Evolutionary conservation across 441 rosid species (phyloP).

Genomic region (Adansonia grandidieri): DNA sequence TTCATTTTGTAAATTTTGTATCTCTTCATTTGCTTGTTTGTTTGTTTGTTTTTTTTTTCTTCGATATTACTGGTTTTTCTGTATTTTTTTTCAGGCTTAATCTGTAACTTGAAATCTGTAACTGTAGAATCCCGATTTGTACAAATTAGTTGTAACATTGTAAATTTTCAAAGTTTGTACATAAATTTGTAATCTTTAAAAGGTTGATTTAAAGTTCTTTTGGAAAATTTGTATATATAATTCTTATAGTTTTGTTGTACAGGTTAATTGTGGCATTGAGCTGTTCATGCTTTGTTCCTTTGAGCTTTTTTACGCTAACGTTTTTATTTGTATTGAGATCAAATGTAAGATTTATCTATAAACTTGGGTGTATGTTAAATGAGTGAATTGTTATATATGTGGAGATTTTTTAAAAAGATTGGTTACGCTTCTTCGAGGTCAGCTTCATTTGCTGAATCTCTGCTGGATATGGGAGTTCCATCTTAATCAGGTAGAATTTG

Average conservation of each 20-base stretch:
- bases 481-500: conserved; percentile 53
- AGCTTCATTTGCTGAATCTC: conserved; percentile 35
- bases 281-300: conserved; percentile 11
- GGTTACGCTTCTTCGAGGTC: conserved; percentile 25
- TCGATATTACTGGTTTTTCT: not conserved
- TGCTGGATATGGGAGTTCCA: conserved; percentile 36
- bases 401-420: conserved; percentile 33
- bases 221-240: not conserved
- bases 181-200: conserved; percentile 14
- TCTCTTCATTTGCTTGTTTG: not conserved
- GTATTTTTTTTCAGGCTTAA: not conserved
- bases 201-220: not conserved
- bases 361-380: conserved; percentile 16
- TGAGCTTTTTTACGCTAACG: not conserved
- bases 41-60: conserved; percentile 13
- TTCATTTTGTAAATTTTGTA: conserved; percentile 15
- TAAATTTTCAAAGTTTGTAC: conserved; percentile 20
- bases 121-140: not conserved
- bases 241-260: not conserved
- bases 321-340: conserved; percentile 1
- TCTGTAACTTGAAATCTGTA: conserved; percentile 7
- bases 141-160: conserved; percentile 11
- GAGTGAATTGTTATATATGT: not conserved
- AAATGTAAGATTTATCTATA: conserved; percentile 15
- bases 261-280: conserved; percentile 4